Base-by-base conservation (phyloP, 208 protist species). In the Leishmania major region DNA sequence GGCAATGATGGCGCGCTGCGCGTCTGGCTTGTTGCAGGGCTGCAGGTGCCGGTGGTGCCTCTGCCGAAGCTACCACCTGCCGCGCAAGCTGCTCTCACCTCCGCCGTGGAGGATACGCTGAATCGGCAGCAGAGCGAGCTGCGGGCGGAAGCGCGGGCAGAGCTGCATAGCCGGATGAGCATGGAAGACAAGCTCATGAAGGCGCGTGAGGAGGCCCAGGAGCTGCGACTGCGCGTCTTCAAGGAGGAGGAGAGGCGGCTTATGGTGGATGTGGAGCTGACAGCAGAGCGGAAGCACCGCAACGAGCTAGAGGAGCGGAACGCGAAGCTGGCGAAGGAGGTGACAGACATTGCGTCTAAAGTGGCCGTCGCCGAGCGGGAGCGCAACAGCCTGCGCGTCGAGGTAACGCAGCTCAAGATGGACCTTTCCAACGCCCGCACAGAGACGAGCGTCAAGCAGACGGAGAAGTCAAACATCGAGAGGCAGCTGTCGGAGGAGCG, bases 191-290 rank as follows among this genome's bases (percentile, higher is more conserved):
- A 92, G 51, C 71, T 97, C 22, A 88, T 84, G 35, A 67, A 77
- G 43, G 67, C 82, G 13, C 84, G 82, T 3, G 89, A 95, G 67
- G 94, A 97, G 84, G 84, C 83, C 47, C 94, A 97, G 75, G 94
- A 97, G 85, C 59, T 95, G 75, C 94, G 91, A 28, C 82, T 95
- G 59, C 86, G 87, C 1, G n/a, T 91, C n/a, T 37, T 74, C 22
- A 84, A 59, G 40, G 55, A 82, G 31, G 89, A 97, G 60, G 81
- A 91, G 69, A 77, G 77, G 31, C 31, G 88, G 25, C 78, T 87
- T 31, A 70, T 80, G 31, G 86, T 92, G 40, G 90, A 95, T 28
- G 71, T 57, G 75, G 89, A 95, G 78, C 80, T 95, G 10, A 37
- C 64, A 1, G 78, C 80, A 15, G 83, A 84, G 57, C 75, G 75